These are phyloP conservation scores for Pezicula rhizophila DNA, from an alignment of 2,329 filamentous ascomycete species.

Conservation along the genomic window DNA sequence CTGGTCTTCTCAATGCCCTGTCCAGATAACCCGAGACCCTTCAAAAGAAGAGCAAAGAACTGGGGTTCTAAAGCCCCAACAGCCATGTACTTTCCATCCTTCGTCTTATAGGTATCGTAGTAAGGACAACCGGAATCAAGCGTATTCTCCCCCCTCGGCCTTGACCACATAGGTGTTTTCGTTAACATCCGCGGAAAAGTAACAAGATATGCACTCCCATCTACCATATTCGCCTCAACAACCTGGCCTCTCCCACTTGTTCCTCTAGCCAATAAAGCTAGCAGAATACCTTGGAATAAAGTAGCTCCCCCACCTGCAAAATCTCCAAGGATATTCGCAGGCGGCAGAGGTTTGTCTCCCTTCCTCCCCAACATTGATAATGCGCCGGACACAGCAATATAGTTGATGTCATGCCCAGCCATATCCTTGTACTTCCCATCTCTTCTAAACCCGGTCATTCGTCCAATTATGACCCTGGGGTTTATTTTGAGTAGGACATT, in stretches of 20 bases:
- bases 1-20: conserved; percentile 46
- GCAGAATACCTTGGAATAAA: conserved; percentile 74
- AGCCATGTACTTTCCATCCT: conserved; percentile 72
- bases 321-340: conserved; percentile 79
- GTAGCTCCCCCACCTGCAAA: conserved; percentile 85
- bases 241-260: conserved; percentile 71
- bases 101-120: conserved; percentile 85
- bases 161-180: conserved; percentile 56
- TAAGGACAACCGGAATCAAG: conserved; percentile 82
- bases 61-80: conserved; percentile 88
- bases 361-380: conserved; percentile 68
- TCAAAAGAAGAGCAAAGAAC: conserved; percentile 67
- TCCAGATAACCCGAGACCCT: conserved; percentile 55
- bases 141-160: conserved; percentile 65
- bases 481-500: conserved; percentile 59
- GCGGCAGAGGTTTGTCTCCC: conserved; percentile 67
- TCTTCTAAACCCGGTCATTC: conserved; percentile 84
- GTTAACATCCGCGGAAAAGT: conserved; percentile 67
- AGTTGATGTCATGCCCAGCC: conserved; percentile 96
- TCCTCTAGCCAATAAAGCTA: conserved; percentile 66
- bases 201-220: conserved; percentile 74
- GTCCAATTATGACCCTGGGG: conserved; percentile 70
- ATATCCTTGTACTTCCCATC: conserved; percentile 81
- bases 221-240: conserved; percentile 95
- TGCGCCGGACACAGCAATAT: conserved; percentile 81